phyloP scores from a whole-genome alignment of 306 rosid species.

The Sophora flavescens region DNA sequence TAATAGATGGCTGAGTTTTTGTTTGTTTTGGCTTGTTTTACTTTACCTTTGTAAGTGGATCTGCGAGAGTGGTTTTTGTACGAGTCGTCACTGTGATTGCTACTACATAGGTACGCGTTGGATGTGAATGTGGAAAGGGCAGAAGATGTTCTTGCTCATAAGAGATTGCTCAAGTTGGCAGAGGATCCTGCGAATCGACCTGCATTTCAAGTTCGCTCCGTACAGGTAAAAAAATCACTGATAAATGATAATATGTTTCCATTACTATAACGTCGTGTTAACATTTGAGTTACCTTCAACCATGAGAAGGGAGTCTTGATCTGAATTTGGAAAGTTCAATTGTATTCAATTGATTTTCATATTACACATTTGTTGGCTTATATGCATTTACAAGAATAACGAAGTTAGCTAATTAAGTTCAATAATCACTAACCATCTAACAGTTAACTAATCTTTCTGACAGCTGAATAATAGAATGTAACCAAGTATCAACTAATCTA shows the following conservation, averaged over 20 bases:
- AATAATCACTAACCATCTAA: neutral
- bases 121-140: constrained; percentile 99
- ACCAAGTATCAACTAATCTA: neutral
- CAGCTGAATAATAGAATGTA: neutral
- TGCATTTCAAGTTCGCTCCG: constrained; percentile 85
- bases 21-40: constrained; percentile 15
- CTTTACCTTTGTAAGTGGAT: constrained; percentile 53
- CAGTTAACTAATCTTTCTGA: neutral
- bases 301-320: neutral
- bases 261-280: neutral
- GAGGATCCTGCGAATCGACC: constrained; percentile 79
- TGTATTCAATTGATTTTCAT: neutral
- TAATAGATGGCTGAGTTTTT: constrained; percentile 33
- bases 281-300: neutral
- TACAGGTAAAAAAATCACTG: constrained; percentile 67
- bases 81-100: constrained; percentile 55
- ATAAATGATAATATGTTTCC: constrained; percentile 3
- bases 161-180: constrained; percentile 84
- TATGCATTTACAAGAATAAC: neutral
- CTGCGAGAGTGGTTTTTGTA: constrained; percentile 53
- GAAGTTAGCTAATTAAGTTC: neutral
- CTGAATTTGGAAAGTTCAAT: neutral
- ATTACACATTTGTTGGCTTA: neutral
- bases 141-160: constrained; percentile 90
- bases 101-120: constrained; percentile 80